phyloP scores from a whole-genome alignment of 2,329 filamentous ascomycete genomes.

The Sporothrix sp. region DNA sequence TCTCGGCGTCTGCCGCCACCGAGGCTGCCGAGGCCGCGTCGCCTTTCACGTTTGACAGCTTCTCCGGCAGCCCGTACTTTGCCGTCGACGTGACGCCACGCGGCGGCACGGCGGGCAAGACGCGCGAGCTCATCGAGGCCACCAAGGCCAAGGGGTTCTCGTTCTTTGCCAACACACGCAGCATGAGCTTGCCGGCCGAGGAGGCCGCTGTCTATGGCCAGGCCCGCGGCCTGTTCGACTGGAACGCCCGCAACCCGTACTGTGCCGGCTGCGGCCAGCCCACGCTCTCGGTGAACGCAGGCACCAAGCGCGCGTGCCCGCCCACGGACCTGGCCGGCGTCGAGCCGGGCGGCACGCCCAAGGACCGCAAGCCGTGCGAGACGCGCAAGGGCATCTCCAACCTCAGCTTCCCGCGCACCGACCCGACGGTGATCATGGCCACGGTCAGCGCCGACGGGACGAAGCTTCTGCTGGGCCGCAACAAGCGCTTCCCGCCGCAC shows the following conservation, averaged over 20 bases:
- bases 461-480: constrained; percentile 71
- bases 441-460: constrained; percentile 73
- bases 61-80: constrained; percentile 75
- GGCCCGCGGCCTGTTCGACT: constrained; percentile 79
- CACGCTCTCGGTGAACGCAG: constrained; percentile 69
- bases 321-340: constrained; percentile 51
- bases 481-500: constrained; percentile 69
- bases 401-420: constrained; percentile 81
- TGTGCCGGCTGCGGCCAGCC: constrained; percentile 80
- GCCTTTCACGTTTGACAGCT: constrained; percentile 55
- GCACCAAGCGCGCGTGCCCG: constrained; percentile 72
- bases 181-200: constrained; percentile 35
- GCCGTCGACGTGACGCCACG: constrained; percentile 78
- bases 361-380: constrained; percentile 59
- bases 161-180: constrained; percentile 51
- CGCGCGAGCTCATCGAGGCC: constrained; percentile 41
- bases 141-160: constrained; percentile 50
- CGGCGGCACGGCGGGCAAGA: constrained; percentile 50
- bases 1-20: constrained; percentile 17
- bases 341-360: constrained; percentile 34
- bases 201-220: constrained; percentile 82
- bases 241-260: constrained; percentile 88
- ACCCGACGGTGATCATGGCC: constrained; percentile 92
- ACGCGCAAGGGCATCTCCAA: constrained; percentile 84
- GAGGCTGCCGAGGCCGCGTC: constrained; percentile 22